These are phyloP conservation scores for Diaporthe sp. DNA, from an alignment of 2,329 filamentous ascomycete species.

Conservation along the genomic window DNA sequence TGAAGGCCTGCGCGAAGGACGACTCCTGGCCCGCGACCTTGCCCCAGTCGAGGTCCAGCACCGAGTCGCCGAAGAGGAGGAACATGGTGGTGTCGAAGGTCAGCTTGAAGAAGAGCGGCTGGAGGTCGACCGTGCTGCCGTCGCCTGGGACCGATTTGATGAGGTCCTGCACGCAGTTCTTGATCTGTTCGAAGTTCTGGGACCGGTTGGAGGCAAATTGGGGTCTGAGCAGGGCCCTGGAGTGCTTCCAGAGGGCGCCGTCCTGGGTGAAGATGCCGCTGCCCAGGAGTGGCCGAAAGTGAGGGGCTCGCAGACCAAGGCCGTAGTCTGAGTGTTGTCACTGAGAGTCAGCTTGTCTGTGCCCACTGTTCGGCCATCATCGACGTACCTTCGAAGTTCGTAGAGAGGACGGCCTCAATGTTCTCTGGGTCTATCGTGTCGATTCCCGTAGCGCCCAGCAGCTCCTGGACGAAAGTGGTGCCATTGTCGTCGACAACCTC, in stretches of 20 bases:
- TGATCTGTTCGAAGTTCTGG: conserved; percentile 30
- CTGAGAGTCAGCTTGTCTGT: neutral
- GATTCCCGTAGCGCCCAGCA: conserved; percentile 10
- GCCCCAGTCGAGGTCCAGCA: conserved; percentile 21
- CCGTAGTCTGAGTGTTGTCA: neutral
- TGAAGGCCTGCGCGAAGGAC: conserved; percentile 21
- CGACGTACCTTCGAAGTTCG: conserved; percentile 21
- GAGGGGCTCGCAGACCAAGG: conserved; percentile 20
- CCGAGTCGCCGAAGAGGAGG: conserved; percentile 31
- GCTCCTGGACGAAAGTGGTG: conserved; percentile 21
- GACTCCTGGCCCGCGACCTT: conserved; percentile 27
- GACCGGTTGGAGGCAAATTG: conserved; percentile 45
- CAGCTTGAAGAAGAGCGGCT: conserved; percentile 34
- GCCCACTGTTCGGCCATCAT: rapidly evolving
- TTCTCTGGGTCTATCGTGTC: conserved; percentile 33
- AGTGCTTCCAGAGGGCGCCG: conserved; percentile 52
- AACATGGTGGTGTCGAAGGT: conserved; percentile 36
- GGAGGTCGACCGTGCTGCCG: conserved; percentile 31
- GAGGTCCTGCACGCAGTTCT: conserved; percentile 20
- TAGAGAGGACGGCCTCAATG: conserved; percentile 31
- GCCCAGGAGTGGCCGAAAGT: conserved; percentile 49
- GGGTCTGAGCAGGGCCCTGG: conserved; percentile 50
- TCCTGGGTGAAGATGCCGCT: conserved; percentile 54
- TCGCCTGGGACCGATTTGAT: conserved; percentile 13
- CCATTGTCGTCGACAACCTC: conserved; percentile 26